These are phyloP conservation scores for Amanita phalloides DNA, from an alignment of 768 basidiomycete species.

Conservation along the genomic window DNA sequence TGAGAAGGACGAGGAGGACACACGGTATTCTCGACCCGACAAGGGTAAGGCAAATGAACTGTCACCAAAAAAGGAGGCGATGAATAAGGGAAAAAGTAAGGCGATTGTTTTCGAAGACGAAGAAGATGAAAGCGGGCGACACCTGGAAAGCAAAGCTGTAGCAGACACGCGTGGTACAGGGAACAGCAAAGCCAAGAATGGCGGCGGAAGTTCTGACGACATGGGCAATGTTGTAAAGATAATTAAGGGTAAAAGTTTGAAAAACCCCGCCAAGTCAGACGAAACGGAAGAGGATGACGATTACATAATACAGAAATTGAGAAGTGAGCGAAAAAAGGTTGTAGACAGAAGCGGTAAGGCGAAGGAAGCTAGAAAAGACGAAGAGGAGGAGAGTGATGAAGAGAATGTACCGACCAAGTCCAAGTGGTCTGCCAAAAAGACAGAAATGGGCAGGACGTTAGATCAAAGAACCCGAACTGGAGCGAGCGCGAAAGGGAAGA, in stretches of 20 bases:
- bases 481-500: slow-evolving; percentile 1
- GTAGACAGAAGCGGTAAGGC: not conserved
- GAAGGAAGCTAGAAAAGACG: not conserved
- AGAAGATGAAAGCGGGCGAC: too few species aligned
- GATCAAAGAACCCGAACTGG: not conserved
- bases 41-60: not conserved
- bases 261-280: slow-evolving; percentile 3
- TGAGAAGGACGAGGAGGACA: too few species aligned
- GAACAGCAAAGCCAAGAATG: not conserved
- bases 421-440: too few species aligned
- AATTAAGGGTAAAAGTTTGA: not conserved
- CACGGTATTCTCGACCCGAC: too few species aligned
- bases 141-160: too few species aligned
- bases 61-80: slow-evolving; percentile 7
- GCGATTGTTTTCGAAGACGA: too few species aligned
- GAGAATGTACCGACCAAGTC: not conserved
- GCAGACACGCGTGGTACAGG: too few species aligned
- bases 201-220: not conserved
- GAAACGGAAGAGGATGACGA: slow-evolving; percentile 5
- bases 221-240: not conserved
- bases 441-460: not conserved
- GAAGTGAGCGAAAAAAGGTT: not conserved
- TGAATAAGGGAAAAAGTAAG: not conserved
- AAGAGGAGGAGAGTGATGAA: not conserved
- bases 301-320: not conserved